These are phyloP conservation scores for Calocybe gangraenosa DNA, from an alignment of 768 basidiomycete species.

Conservation along the genomic window DNA sequence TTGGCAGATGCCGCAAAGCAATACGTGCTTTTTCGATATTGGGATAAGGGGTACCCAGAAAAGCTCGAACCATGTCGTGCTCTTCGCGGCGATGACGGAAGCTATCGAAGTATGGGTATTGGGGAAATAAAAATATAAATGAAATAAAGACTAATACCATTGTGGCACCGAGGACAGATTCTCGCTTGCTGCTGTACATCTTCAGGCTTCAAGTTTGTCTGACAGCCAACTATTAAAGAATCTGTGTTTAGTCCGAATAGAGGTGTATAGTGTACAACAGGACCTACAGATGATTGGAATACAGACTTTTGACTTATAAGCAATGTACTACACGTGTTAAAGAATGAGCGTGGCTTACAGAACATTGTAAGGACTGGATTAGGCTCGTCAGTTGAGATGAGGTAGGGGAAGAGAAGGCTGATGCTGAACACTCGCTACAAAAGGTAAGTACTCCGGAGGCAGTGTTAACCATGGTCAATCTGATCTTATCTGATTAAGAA, in stretches of 20 bases:
- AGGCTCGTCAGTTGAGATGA: background rate
- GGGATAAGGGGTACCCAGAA: slow-evolving; percentile 74
- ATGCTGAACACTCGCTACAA: too few species aligned
- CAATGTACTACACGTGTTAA: background rate
- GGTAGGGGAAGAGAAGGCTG: background rate
- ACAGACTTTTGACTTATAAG: slow-evolving; percentile 34
- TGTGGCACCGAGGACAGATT: slow-evolving; percentile 70
- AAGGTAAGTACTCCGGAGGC: too few species aligned
- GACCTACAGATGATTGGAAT: slow-evolving; percentile 48
- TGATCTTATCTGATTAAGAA: too few species aligned
- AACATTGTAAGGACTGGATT: slow-evolving; percentile 18
- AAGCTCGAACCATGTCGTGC: slow-evolving; percentile 70
- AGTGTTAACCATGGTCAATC: too few species aligned
- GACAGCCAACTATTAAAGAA: slow-evolving; percentile 55
- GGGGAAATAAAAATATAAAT: slow-evolving; percentile 2
- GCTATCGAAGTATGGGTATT: slow-evolving; percentile 33
- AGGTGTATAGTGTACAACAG: background rate
- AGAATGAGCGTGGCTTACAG: slow-evolving; percentile 18
- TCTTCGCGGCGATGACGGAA: slow-evolving; percentile 58
- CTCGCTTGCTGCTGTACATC: slow-evolving; percentile 43
- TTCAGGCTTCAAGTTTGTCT: slow-evolving; percentile 53
- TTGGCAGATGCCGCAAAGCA: slow-evolving; percentile 71
- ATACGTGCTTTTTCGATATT: slow-evolving; percentile 54
- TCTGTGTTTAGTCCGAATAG: background rate
- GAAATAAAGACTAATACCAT: slow-evolving; percentile 41